Evolutionary conservation across 192 early-diverging fungal species (phyloP).

Genomic region (Podila horticola): DNA sequence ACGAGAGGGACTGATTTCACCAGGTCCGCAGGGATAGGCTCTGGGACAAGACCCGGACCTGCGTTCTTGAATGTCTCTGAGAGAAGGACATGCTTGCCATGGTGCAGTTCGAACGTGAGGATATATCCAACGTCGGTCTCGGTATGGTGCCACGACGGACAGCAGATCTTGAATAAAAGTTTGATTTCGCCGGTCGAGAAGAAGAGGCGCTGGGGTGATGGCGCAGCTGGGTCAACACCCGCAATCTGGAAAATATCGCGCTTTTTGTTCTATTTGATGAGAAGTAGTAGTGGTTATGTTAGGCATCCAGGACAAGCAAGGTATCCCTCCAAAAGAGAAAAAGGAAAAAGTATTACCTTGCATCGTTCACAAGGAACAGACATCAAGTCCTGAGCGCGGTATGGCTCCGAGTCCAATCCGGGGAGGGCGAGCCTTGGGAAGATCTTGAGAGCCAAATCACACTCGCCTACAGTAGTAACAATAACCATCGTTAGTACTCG

Average conservation of each 20-base stretch:
- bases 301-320: background rate
- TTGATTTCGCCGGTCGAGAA: slow-evolving; percentile 38
- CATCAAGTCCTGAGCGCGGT: slow-evolving; percentile 21
- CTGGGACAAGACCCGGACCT: slow-evolving; percentile 36
- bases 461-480: slow-evolving; percentile 17
- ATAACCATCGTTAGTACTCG: background rate
- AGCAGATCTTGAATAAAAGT: slow-evolving; percentile 40
- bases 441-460: slow-evolving; percentile 44
- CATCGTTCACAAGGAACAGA: slow-evolving; percentile 31
- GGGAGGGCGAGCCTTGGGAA: slow-evolving; percentile 26
- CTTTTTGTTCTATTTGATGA: slow-evolving; percentile 18
- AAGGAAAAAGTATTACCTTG: slow-evolving; percentile 12
- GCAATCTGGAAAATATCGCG: slow-evolving; percentile 43
- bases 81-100: slow-evolving; percentile 46
- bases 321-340: background rate
- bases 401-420: slow-evolving; percentile 9
- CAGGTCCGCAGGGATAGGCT: slow-evolving; percentile 2
- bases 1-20: slow-evolving; percentile 4
- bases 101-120: slow-evolving; percentile 39
- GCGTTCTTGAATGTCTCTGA: slow-evolving; percentile 35
- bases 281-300: background rate
- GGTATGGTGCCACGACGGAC: slow-evolving; percentile 35
- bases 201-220: slow-evolving; percentile 43
- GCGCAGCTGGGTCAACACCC: slow-evolving; percentile 29
- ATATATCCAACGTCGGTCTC: slow-evolving; percentile 13